A percentile compares a stretch with the other conserved stretches of the same genome.
These are phyloP conservation scores for Scenedesmus sp. DNA, from an alignment of 163 green algal species.

Conservation along the genomic window DNA sequence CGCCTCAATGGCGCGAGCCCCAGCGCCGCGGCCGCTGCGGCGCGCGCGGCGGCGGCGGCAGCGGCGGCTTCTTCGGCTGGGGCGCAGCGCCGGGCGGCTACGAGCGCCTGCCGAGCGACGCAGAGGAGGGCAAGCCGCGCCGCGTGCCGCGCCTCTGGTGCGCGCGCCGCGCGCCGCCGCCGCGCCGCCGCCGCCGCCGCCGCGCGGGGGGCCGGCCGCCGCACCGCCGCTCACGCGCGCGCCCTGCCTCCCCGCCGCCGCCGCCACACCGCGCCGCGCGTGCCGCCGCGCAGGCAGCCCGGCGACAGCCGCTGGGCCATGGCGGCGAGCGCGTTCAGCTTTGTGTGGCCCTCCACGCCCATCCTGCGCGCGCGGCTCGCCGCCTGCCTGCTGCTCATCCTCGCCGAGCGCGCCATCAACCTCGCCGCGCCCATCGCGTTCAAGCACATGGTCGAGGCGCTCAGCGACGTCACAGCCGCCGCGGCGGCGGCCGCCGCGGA, in stretches of 20 bases:
- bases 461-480: constrained; percentile 5
- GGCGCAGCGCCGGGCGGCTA: background rate
- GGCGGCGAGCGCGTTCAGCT: constrained; percentile 52
- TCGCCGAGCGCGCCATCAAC: constrained; percentile 75
- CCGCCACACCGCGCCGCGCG: no score
- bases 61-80: no score
- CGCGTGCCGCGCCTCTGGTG: no score
- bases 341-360: constrained; percentile 57
- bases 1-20: no score
- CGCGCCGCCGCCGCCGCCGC: no score
- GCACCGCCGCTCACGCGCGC: no score
- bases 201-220: no score
- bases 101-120: constrained; percentile 16
- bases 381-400: constrained; percentile 72
- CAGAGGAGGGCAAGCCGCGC: no score
- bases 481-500: background rate
- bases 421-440: constrained; percentile 81
- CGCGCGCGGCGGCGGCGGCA: background rate
- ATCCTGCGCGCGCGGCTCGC: constrained; percentile 58
- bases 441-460: constrained; percentile 73
- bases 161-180: no score
- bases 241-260: no score
- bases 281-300: constrained; percentile 19
- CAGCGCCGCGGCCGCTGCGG: background rate
- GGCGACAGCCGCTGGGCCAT: constrained; percentile 42